These are phyloP conservation scores for Penicillium roqueforti DNA, from an alignment of 495 filamentous ascomycete species.

Conservation along the genomic window DNA sequence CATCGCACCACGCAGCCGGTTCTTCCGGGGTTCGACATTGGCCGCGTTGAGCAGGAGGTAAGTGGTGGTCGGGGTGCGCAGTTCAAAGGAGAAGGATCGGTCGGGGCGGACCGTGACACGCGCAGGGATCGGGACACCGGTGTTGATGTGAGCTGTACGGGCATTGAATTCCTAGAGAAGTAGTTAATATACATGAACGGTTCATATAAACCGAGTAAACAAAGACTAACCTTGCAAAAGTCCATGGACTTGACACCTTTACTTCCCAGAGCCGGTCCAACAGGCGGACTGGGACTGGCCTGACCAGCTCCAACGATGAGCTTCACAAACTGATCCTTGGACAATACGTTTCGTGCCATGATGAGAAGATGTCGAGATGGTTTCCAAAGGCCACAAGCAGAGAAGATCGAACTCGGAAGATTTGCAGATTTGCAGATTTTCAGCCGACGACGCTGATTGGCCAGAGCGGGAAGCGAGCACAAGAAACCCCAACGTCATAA, in stretches of 20 bases:
- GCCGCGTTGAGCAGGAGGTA: conserved; percentile 85
- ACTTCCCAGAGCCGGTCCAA: conserved; percentile 93
- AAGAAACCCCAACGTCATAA: conserved; percentile 24
- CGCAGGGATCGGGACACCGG: conserved; percentile 83
- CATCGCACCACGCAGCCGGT: conserved; percentile 72
- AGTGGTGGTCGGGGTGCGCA: conserved; percentile 88
- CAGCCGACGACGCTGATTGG: conserved; percentile 23
- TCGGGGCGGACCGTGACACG: conserved; percentile 90
- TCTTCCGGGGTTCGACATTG: conserved; percentile 67
- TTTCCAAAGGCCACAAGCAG: background rate
- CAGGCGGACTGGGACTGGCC: conserved; percentile 91
- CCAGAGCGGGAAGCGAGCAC: conserved; percentile 20
- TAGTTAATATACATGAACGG: background rate
- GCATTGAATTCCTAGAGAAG: conserved; percentile 88
- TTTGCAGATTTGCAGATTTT: conserved; percentile 24
- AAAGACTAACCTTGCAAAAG: conserved; percentile 83
- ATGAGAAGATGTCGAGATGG: conserved; percentile 8
- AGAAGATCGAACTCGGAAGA: background rate
- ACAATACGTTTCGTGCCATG: conserved; percentile 75
- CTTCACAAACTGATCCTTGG: conserved; percentile 87
- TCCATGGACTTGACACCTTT: conserved; percentile 99
- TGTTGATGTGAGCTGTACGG: conserved; percentile 75
- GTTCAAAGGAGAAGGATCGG: conserved; percentile 86
- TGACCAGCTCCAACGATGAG: conserved; percentile 98
- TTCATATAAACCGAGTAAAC: background rate